Conservation (phyloP, 2,329 filamentous ascomycete genomes). For the Botrytis fragariae region DNA sequence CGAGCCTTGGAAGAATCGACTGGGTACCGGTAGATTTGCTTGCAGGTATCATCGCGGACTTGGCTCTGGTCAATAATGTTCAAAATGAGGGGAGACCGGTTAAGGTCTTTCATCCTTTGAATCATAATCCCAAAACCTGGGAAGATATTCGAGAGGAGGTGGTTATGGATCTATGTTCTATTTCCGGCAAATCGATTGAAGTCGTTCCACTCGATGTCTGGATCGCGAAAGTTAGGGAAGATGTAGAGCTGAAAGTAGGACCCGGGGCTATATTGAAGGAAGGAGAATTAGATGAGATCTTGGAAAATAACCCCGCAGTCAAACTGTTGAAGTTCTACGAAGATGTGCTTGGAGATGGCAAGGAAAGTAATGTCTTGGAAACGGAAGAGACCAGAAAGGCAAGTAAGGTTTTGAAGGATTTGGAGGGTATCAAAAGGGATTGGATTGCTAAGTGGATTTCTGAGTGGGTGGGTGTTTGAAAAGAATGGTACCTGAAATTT, state of each 20-base stretch:
- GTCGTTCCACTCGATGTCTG: background rate
- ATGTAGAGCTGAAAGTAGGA: background rate
- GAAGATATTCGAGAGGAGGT: background rate
- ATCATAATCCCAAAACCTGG: background rate
- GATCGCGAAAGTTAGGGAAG: background rate
- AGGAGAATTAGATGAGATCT: background rate
- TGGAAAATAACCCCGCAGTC: background rate
- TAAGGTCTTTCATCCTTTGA: background rate
- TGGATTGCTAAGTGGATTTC: background rate
- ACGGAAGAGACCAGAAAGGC: background rate
- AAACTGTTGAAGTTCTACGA: slow-evolving; percentile 4
- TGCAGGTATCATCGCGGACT: background rate
- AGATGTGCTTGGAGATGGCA: background rate
- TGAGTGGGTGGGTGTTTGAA: background rate
- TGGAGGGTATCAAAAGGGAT: background rate
- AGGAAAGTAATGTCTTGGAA: background rate
- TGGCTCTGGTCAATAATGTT: background rate
- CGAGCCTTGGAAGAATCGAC: background rate
- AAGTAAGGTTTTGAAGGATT: background rate
- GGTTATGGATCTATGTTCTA: background rate
- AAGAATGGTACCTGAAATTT: no score
- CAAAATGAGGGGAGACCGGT: background rate
- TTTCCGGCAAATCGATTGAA: background rate
- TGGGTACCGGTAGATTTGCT: slow-evolving; percentile 12
- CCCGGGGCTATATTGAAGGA: background rate